Base-by-base conservation (phyloP, 2,329 filamentous ascomycete species). In the Xylaria sp. region DNA sequence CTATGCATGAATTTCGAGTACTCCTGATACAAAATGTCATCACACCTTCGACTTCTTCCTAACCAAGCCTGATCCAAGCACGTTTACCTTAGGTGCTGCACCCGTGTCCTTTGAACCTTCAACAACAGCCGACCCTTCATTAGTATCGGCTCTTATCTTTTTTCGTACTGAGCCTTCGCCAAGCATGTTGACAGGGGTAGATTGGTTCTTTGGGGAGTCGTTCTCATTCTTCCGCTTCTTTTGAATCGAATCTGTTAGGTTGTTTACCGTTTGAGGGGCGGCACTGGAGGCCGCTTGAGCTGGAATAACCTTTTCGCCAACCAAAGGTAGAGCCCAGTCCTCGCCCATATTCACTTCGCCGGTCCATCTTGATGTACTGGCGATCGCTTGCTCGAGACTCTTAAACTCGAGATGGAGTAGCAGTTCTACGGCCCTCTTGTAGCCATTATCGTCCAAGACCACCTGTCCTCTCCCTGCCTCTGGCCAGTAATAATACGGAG, bases 401-500 rank as follows among this genome's bases (percentile, higher is more conserved):
- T 88, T 85, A 79, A 96, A 96, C 78, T 94, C 92, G 0, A 94
- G 86, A 67, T 91, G 88, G 5, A 94, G 84, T 0, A 96, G 83
- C 10, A 93, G 81, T 73, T 94, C 92, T 23, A 89, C 84, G 9
- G 89, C 87, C 12, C 91, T 87, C 71, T 89, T 89, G 80, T 94
- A 94, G 58, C 86, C 85, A 31, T 83, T 82, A 25, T 91, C 88
- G 13, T 88, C 85, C 2, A 94, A 85, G 12, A 93, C 83, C 20
- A 88, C 83, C 58, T 88, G 84, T 0, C 91, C 92, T 15, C 91
- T 84, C 2, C 89, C 90, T 25, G 85, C 81, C 0, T 81, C 74
- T 0, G 89, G 89, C 91, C 91, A 94, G 64, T 81, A 83, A 76
- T 91, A 94, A 76, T 92, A 90, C 0, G 86, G 81, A 0, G 89